These are phyloP conservation scores for Scedosporium apiospermum DNA, from an alignment of 2,329 filamentous ascomycete species.

Conservation along the genomic window DNA sequence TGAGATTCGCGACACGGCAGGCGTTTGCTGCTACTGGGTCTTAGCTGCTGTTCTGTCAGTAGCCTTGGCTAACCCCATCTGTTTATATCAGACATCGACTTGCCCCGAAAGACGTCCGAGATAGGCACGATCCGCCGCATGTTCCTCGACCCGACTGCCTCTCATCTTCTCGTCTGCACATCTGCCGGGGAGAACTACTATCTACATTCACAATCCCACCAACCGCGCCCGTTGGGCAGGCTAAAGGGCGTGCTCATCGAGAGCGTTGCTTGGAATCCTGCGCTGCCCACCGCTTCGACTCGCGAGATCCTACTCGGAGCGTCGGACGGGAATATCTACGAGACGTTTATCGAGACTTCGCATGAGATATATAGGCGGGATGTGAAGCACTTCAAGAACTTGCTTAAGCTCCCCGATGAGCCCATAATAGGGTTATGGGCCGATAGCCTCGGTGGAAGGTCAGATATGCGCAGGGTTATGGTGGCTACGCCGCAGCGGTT, in stretches of 20 bases:
- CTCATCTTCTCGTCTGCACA: slow-evolving; percentile 85
- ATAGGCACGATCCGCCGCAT: slow-evolving; percentile 88
- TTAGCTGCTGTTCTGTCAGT: too few species aligned
- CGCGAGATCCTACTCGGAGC: slow-evolving; percentile 87
- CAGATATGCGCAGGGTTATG: slow-evolving; percentile 67
- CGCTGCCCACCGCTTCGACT: slow-evolving; percentile 84
- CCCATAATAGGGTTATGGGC: slow-evolving; percentile 80
- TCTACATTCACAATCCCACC: slow-evolving; percentile 86
- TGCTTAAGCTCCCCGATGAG: slow-evolving; percentile 76
- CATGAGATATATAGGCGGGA: slow-evolving; percentile 93
- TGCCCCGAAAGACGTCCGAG: slow-evolving; percentile 87
- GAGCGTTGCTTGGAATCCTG: slow-evolving; percentile 89
- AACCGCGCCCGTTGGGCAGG: slow-evolving; percentile 71
- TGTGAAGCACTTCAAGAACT: slow-evolving; percentile 78
- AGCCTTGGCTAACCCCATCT: not conserved
- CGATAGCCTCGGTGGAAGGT: slow-evolving; percentile 57
- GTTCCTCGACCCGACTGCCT: slow-evolving; percentile 95
- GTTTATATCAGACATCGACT: slow-evolving; percentile 70
- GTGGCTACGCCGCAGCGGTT: slow-evolving; percentile 71
- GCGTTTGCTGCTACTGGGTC: not conserved
- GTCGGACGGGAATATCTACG: slow-evolving; percentile 90
- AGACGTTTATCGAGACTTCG: slow-evolving; percentile 87
- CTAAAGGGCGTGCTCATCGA: slow-evolving; percentile 83
- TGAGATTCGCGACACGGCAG: slow-evolving; percentile 22
- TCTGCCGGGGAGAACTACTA: slow-evolving; percentile 95